Evolutionary conservation across 176 grass and related monocot species (phyloP), one percentile per base, ranked within the genome.

Genomic region (Lolium multiflorum): DNA sequence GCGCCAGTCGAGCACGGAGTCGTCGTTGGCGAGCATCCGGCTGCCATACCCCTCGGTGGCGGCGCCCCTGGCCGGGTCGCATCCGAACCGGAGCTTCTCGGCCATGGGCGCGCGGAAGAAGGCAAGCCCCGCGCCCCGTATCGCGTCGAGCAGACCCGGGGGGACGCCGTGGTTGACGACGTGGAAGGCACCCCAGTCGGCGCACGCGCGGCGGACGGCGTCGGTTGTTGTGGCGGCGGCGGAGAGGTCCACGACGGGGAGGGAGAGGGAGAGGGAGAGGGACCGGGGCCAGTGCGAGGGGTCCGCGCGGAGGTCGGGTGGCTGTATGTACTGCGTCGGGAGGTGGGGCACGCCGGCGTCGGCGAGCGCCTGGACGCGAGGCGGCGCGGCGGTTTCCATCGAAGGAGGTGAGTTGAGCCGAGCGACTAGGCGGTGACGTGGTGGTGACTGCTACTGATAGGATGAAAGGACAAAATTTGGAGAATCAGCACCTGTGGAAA

Each of bases 1-100:
- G 64, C 94, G 92, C 97, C 94, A 98, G 78, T 98, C 97, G 60
- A 96, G 92, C 75, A 96, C 92, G 7, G 92, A 89, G 38, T 94
- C 94, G 44, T 98, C 97, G 67, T 89, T 98, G 11, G 91, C 79
- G 44, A 98, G 91, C 97, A 98, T 98, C 11, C 92, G 89, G 76
- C 94, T 98, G 35, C 94, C 94, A 79, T 96, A 98, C 0, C 97
- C 97, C 81, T 98, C 88, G 35, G 84, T 71, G 28, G 97, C 93
- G 26, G 94, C 82, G 47, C 88, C 91, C 54, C 62, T 87, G 48
- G 78, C 74, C 21, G 81, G 86, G 76, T 96, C 93, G 78, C 94
- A 98, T 2, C 87, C 79, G 82, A 91, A 98, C 68, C 75, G 92
- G 49, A 92, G 89, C 84, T 96, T 98, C 5, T 87, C 82, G 35